Evolutionary conservation across 2,329 filamentous ascomycete genomes (phyloP).

Genomic region (Aspergillus calidoustus): DNA sequence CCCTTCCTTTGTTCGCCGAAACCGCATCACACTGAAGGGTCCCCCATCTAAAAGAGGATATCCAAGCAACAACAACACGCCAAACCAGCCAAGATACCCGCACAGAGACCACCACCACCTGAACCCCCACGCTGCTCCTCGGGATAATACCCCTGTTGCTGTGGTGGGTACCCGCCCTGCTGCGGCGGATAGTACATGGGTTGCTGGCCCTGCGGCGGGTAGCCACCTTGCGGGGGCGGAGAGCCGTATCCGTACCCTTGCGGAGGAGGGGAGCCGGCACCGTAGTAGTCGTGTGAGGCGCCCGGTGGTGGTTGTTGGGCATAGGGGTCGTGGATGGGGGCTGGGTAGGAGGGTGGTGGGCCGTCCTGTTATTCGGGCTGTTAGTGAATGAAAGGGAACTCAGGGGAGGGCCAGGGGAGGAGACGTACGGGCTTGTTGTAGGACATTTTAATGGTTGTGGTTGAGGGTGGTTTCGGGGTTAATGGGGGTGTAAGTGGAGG

Average conservation of each 20-base stretch:
- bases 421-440: conserved; percentile 39
- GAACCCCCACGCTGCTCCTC: conserved; percentile 38
- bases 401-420: background rate
- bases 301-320: conserved; percentile 33
- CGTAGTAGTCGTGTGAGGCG: conserved; percentile 41
- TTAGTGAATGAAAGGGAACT: background rate
- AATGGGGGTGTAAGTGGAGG: background rate
- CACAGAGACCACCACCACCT: conserved; percentile 48
- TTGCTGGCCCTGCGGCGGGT: conserved; percentile 24
- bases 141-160: conserved; percentile 44
- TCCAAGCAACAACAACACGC: conserved; percentile 58
- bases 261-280: conserved; percentile 36
- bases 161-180: conserved; percentile 32
- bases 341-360: conserved; percentile 45
- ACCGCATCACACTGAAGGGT: background rate
- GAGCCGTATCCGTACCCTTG: conserved; percentile 36
- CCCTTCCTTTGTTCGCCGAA: background rate
- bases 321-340: conserved; percentile 36
- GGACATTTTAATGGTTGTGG: conserved; percentile 31
- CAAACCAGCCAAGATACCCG: conserved; percentile 52
- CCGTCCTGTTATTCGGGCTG: conserved; percentile 28
- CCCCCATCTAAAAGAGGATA: conserved; percentile 43
- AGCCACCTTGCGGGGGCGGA: conserved; percentile 9
- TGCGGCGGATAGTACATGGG: conserved; percentile 33
- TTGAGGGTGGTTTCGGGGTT: background rate